Evolutionary conservation across 2,329 filamentous ascomycete genomes (phyloP), one percentile per base, ranked within the genome.

Genomic region (Aspergillus niger): DNA sequence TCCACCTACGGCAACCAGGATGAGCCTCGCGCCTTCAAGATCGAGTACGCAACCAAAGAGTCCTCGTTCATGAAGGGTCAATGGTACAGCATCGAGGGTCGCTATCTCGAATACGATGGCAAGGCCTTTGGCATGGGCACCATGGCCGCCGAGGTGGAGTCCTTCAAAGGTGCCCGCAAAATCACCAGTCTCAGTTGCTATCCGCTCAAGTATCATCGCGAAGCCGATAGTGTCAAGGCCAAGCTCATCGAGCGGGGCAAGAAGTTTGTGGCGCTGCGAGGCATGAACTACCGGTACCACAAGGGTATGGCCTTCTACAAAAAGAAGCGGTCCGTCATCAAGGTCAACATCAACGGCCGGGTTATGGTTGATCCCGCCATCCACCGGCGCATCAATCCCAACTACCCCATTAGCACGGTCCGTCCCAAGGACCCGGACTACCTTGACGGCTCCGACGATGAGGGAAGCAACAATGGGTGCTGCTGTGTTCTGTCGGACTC

Each of bases 341-440:
- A 92, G 74, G 89, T 96, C 75, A 92, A 92, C 70, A 89, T 96
- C 74, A 91, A 92, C 64, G 90, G 92, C 17, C 88, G 93, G 30
- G 84, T 96, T 64, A 97, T 97, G 92, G 82, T 97, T 24, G 93
- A 97, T 70, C 87, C 91, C 0, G 87, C 87, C 3, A 91, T 90
- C 44, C 92, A 96, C 77, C 86, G 91, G 8, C 86, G 91, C 36
- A 91, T 94, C 74, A 91, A 95, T 66, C 91, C 92, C 1, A 96
- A 96, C 72, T 96, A 96, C 67, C 85, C 85, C 0, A 86, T 94
- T 67, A 91, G 89, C 22, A 82, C 85, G 1, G 87, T 96, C 57
- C 88, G 89, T 53, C 86, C 90, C 0, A 89, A 90, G 67, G 89
- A 92, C 60, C 83, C 86, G 26, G 86, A 90, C 67, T 74, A 86